Conservation (phyloP, 2,329 filamentous ascomycete genomes). For the Lachnellula cervina region DNA sequence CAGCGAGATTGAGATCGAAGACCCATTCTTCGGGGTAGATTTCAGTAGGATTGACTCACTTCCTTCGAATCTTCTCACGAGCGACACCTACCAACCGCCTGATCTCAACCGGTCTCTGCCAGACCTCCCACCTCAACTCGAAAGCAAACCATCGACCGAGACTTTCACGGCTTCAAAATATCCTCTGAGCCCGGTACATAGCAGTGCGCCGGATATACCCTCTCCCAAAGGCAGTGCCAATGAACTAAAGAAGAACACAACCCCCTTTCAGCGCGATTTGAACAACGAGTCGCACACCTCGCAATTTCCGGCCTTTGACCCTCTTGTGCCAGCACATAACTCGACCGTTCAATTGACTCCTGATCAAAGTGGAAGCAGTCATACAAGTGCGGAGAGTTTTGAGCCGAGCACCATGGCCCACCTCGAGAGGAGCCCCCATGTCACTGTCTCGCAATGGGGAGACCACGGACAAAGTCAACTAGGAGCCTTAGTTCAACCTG, state of each 20-base stretch:
- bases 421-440: constrained; percentile 19
- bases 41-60: constrained; percentile 27
- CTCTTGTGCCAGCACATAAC: constrained; percentile 10
- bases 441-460: constrained; percentile 25
- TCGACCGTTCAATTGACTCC: constrained; percentile 27
- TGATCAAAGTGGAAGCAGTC: constrained; percentile 31
- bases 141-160: constrained; percentile 13
- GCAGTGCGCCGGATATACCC: constrained; percentile 24
- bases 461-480: constrained; percentile 8
- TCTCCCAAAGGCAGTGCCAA: constrained; percentile 20
- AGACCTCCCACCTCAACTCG: constrained; percentile 12
- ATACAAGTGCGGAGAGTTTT: constrained; percentile 28
- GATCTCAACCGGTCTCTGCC: constrained; percentile 16
- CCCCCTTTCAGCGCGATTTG: constrained; percentile 22
- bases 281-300: constrained; percentile 17
- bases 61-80: constrained; percentile 7
- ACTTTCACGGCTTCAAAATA: constrained; percentile 20
- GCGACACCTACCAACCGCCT: constrained; percentile 12
- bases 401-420: constrained; percentile 23
- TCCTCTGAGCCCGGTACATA: constrained; percentile 27
- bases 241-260: constrained; percentile 16
- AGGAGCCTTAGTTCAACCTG: constrained; percentile 8
- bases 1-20: constrained; percentile 25
- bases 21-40: constrained; percentile 33
- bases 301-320: constrained; percentile 13